These are phyloP conservation scores for Exophiala bonariae DNA, from an alignment of 2,329 filamentous ascomycete species.

Conservation along the genomic window DNA sequence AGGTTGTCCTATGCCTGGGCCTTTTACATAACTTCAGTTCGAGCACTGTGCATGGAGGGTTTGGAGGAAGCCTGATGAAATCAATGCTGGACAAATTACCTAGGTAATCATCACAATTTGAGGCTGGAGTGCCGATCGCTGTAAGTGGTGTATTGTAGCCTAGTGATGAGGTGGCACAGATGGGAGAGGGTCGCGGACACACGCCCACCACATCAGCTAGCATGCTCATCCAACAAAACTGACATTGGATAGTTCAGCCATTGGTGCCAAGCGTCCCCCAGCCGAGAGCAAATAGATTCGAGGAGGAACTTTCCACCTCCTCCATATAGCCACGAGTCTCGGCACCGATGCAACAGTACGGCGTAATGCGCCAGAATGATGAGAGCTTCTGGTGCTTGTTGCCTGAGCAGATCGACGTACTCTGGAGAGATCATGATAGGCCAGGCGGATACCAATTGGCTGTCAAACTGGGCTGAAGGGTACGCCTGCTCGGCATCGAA, in stretches of 20 bases:
- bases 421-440: constrained; percentile 33
- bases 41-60: too few species aligned
- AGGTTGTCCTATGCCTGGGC: too few species aligned
- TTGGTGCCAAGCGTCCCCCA: constrained; percentile 12
- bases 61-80: too few species aligned
- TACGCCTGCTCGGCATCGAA: constrained; percentile 11
- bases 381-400: constrained; percentile 37
- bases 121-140: too few species aligned
- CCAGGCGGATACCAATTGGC: constrained; percentile 31
- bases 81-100: too few species aligned
- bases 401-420: constrained; percentile 36
- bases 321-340: constrained; percentile 14
- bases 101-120: too few species aligned
- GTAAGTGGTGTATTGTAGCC: too few species aligned
- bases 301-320: constrained; percentile 28
- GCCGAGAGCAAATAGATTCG: constrained; percentile 9
- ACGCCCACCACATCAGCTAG: too few species aligned
- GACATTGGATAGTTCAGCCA: constrained; percentile 8
- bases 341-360: constrained; percentile 25
- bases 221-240: background rate
- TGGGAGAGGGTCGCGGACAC: too few species aligned
- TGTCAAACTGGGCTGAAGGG: background rate
- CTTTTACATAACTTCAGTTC: too few species aligned
- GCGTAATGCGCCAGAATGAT: constrained; percentile 31
- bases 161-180: too few species aligned